These are phyloP conservation scores for Mortierella sp. DNA, from an alignment of 371 early-diverging fungal species.

Conservation along the genomic window DNA sequence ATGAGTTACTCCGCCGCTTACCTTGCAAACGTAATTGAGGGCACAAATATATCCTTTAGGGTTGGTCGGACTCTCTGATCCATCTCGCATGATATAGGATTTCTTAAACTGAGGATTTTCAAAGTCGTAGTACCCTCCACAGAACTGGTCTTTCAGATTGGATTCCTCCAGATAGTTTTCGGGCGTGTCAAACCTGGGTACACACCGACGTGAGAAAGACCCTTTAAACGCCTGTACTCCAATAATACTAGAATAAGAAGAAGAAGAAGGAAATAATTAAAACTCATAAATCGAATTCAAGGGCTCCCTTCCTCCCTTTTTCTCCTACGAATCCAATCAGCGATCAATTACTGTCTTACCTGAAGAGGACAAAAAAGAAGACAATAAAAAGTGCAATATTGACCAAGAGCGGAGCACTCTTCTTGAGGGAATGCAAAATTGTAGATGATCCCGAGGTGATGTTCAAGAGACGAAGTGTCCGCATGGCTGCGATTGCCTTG, in stretches of 20 bases:
- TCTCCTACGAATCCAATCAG: background rate
- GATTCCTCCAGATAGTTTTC: constrained; percentile 2
- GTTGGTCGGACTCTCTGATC: constrained; percentile 28
- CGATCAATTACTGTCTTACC: constrained; percentile 51
- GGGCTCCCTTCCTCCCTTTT: background rate
- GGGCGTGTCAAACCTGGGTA: constrained; percentile 8
- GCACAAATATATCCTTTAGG: constrained; percentile 72
- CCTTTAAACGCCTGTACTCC: constrained; percentile 77
- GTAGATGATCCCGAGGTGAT: constrained; percentile 70
- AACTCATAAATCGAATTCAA: too few relatives aligned
- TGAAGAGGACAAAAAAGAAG: constrained; percentile 73
- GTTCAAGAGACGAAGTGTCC: constrained; percentile 67
- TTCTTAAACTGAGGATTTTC: background rate
- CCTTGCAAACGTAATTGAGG: constrained; percentile 61
- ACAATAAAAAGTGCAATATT: constrained; percentile 69
- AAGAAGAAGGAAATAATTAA: background rate
- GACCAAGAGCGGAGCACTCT: constrained; percentile 67
- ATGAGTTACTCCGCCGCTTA: too few relatives aligned
- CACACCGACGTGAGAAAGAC: constrained; percentile 69
- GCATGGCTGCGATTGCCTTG: constrained; percentile 65
- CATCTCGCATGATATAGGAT: constrained; percentile 16
- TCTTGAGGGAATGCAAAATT: constrained; percentile 71
- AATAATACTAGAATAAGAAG: constrained; percentile 55
- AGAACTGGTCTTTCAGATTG: constrained; percentile 14
- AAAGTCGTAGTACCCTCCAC: constrained; percentile 37